These are phyloP conservation scores for Coemansia sp. DNA, from an alignment of 192 early-diverging fungal genomes.

Conservation along the genomic window DNA sequence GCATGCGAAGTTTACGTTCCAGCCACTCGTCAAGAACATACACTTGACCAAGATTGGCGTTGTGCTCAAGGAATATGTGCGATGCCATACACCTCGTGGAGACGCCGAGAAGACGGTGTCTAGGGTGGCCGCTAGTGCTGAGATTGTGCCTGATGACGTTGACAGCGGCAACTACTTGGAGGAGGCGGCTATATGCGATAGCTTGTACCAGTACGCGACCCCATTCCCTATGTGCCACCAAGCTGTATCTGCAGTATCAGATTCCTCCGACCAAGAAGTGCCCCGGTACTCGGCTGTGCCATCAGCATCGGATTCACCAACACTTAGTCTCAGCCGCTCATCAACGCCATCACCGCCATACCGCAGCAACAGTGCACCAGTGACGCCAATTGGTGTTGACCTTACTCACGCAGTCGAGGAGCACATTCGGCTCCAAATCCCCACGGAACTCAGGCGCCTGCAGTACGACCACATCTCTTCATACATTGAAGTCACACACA, in stretches of 20 bases:
- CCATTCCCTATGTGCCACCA: constrained; percentile 2
- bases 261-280: not conserved
- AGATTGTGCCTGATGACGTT: constrained; percentile 14
- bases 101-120: constrained; percentile 48
- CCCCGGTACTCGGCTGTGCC: not conserved
- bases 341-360: constrained; percentile 1
- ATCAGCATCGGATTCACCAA: not conserved
- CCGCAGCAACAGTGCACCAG: not conserved
- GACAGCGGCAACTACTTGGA: not conserved
- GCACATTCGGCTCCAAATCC: constrained; percentile 26
- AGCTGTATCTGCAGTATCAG: not conserved
- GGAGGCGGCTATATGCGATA: not conserved
- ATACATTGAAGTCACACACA: constrained; percentile 50
- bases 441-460: constrained; percentile 27
- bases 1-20: constrained; percentile 33
- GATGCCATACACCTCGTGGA: constrained; percentile 42
- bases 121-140: constrained; percentile 24
- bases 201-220: constrained; percentile 5
- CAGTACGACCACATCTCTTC: constrained; percentile 52
- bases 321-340: not conserved
- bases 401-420: constrained; percentile 38
- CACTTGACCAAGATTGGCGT: constrained; percentile 37
- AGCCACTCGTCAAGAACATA: constrained; percentile 51
- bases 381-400: constrained; percentile 18
- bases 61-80: constrained; percentile 51